Conservation (phyloP, 2,329 filamentous ascomycete genomes). For the Samsoniella hepiali region DNA sequence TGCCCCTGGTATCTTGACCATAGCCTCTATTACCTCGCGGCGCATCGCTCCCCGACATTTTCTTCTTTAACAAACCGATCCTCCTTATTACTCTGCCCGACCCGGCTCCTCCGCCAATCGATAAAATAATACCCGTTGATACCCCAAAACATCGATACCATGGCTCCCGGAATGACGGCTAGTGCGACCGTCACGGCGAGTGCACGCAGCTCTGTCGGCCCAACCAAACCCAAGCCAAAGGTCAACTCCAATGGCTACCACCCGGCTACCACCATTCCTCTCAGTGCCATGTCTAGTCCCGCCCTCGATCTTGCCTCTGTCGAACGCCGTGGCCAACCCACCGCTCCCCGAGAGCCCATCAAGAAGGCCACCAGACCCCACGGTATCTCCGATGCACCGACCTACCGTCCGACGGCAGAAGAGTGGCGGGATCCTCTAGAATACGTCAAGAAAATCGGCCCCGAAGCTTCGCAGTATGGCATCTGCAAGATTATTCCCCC, state of each 20-base stretch:
- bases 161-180: slow-evolving; percentile 15
- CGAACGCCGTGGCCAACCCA: slow-evolving; percentile 82
- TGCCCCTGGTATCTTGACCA: slow-evolving; percentile 18
- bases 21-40: slow-evolving; percentile 4
- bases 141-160: not conserved
- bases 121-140: not conserved
- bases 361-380: slow-evolving; percentile 78
- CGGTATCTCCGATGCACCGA: slow-evolving; percentile 83
- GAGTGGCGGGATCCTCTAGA: slow-evolving; percentile 93
- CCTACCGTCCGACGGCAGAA: slow-evolving; percentile 84
- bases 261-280: slow-evolving; percentile 45
- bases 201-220: slow-evolving; percentile 16
- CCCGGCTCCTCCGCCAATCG: not conserved
- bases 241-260: slow-evolving; percentile 54
- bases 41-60: not conserved
- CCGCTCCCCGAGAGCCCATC: slow-evolving; percentile 69
- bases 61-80: not conserved
- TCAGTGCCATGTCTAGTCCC: slow-evolving; percentile 54
- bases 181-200: slow-evolving; percentile 13
- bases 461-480: slow-evolving; percentile 82
- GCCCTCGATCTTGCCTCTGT: slow-evolving; percentile 85
- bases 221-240: slow-evolving; percentile 49
- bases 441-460: slow-evolving; percentile 87
- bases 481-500: slow-evolving; percentile 96
- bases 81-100: not conserved